Percentiles rank a stretch among this genome's conserved stretches.
Conservation (phyloP, 2,329 filamentous ascomycete genomes). For the Alternaria ventricosa region DNA sequence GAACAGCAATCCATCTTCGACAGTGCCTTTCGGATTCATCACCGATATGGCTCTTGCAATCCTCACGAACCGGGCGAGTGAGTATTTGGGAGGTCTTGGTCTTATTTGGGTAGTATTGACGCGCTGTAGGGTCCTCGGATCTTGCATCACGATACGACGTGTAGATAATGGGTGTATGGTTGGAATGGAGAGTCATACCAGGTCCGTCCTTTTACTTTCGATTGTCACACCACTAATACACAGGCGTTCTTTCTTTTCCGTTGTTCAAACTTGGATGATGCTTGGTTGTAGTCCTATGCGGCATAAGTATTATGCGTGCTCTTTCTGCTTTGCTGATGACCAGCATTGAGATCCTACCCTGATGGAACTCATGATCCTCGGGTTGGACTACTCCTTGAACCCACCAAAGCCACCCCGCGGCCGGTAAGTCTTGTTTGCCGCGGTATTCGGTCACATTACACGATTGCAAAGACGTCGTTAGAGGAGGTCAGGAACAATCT, state of each 20-base stretch:
- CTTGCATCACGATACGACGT: slow-evolving; percentile 19
- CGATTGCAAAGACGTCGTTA: neutral
- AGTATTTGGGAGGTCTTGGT: slow-evolving; percentile 16
- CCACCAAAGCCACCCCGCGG: slow-evolving; percentile 1
- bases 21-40: neutral
- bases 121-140: slow-evolving; percentile 30
- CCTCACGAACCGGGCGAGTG: slow-evolving; percentile 12
- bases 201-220: slow-evolving; percentile 11
- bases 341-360: neutral
- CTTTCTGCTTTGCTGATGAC: neutral
- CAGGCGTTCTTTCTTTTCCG: neutral
- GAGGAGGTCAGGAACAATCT: neutral
- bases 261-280: neutral
- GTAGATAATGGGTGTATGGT: slow-evolving; percentile 11
- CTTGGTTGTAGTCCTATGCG: neutral
- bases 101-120: slow-evolving; percentile 20
- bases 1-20: neutral
- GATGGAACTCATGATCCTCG: neutral
- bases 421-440: slow-evolving; percentile 3
- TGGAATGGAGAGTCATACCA: slow-evolving; percentile 10
- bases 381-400: neutral
- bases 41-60: neutral
- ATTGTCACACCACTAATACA: slow-evolving; percentile 7
- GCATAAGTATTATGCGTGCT: neutral
- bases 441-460: slow-evolving; percentile 2